A percentile compares a stretch with the other conserved stretches of the same genome.
Evolutionary conservation across 768 basidiomycete species (phyloP).

Genomic region (Pisolithus marmoratus): DNA sequence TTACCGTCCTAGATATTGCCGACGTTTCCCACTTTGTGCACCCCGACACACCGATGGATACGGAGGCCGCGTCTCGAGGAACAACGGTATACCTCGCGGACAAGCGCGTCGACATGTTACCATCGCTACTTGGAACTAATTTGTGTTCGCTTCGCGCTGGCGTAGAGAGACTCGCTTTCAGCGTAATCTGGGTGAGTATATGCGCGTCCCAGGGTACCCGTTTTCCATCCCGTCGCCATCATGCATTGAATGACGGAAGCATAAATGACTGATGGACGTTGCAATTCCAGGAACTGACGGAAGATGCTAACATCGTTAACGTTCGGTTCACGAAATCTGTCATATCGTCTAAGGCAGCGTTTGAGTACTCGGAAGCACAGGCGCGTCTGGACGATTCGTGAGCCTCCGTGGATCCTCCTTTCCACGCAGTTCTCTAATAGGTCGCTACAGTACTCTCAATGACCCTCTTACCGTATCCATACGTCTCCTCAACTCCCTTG

Average conservation of each 20-base stretch:
- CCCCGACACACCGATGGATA: slow-evolving; percentile 93
- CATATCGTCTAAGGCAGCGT: slow-evolving; percentile 92
- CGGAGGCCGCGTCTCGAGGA: slow-evolving; percentile 89
- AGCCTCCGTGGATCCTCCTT: slow-evolving; percentile 20
- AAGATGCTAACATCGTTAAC: slow-evolving; percentile 83
- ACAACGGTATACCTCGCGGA: slow-evolving; percentile 98
- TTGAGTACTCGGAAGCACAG: slow-evolving; percentile 97
- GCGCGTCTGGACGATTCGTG: slow-evolving; percentile 88
- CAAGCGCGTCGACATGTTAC: slow-evolving; percentile 98
- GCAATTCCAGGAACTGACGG: slow-evolving; percentile 69
- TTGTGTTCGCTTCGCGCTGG: slow-evolving; percentile 88
- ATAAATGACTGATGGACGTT: not conserved
- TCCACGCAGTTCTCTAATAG: not conserved
- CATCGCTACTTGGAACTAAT: slow-evolving; percentile 89
- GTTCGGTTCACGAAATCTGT: slow-evolving; percentile 94
- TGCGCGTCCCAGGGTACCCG: not conserved
- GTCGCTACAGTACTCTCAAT: slow-evolving; percentile 49
- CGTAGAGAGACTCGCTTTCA: slow-evolving; percentile 94
- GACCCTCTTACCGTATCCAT: slow-evolving; percentile 85
- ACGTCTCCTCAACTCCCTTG: slow-evolving; percentile 82
- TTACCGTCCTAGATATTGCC: slow-evolving; percentile 70
- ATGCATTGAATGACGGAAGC: too few relatives aligned
- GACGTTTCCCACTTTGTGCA: slow-evolving; percentile 97
- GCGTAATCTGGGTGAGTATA: slow-evolving; percentile 79
- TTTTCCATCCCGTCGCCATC: not conserved